Evolutionary conservation across 768 basidiomycete species (phyloP), one percentile per base, ranked within the genome.

Genomic region (Neoboletus subvelutipes): DNA sequence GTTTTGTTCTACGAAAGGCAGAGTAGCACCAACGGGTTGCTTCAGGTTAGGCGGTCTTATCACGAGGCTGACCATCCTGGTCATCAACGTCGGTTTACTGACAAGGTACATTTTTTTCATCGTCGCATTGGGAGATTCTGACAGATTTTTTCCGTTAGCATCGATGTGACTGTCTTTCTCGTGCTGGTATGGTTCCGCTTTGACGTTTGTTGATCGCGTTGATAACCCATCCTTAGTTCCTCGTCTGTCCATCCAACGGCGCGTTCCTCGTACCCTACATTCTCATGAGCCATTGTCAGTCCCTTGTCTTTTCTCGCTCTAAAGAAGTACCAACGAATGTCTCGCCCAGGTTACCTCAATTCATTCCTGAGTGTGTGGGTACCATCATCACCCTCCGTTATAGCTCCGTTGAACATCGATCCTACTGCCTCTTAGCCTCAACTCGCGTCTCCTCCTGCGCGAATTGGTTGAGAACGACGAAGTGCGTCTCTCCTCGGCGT

Each of bases 311-410:
- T 50, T 45, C 33, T 59, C 18, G 6, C 13, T 4, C 20, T 1
- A 2, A 43, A n/a, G 4, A 29, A 0, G 6, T 39, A 10, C 34
- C 8, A 3, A 56, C 15, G 24, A 40, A 18, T n/a, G 5, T 13
- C 18, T 17, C 34, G 12, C 4, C n/a, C 36, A 75, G 73, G 67
- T 57, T 75, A 75, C 63, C 65, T 75, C 48, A 75, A 74, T 45
- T 75, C 74, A 22, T 74, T 75, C 51, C 54, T 74, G 52, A 74
- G 73, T 55, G 67, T 74, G 73, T 74, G 57, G 64, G 74, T 28
- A 24, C 1, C 34, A 13, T n/a, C 11, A 3, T 9, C 24, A 9
- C 11, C 37, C 12, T 9, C 29, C 12, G 6, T 18, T 15, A 22
- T 26, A 28, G 7, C 17, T 5, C 3, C 18, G 37, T 6, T 4